Conservation (phyloP, 495 filamentous ascomycete genomes). For the Penicillium antarcticum region DNA sequence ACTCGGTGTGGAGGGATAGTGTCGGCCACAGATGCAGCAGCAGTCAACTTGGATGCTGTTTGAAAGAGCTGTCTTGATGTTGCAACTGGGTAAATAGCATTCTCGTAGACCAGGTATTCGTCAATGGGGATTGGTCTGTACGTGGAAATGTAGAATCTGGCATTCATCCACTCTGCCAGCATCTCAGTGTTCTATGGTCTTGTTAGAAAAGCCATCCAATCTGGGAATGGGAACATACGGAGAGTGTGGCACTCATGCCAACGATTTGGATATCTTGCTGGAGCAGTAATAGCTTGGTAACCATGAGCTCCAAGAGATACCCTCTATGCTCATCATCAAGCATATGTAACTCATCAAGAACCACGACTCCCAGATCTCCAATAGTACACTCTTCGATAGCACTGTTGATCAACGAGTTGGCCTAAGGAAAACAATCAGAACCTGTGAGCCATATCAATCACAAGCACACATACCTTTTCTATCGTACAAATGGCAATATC, state of each 20-base stretch:
- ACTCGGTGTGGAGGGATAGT: constrained; percentile 43
- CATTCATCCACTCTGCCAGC: constrained; percentile 69
- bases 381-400: constrained; percentile 72
- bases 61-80: constrained; percentile 62
- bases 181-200: constrained; percentile 58
- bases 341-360: constrained; percentile 83
- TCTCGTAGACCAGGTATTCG: constrained; percentile 74
- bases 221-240: constrained; percentile 41
- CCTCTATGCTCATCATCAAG: constrained; percentile 76
- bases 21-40: constrained; percentile 26
- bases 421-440: constrained; percentile 41
- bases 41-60: constrained; percentile 52
- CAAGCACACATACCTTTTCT: constrained; percentile 60
- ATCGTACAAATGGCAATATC: constrained; percentile 82
- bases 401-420: constrained; percentile 73
- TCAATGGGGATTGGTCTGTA: constrained; percentile 74
- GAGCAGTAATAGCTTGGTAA: constrained; percentile 70
- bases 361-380: constrained; percentile 61
- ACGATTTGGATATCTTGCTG: constrained; percentile 70
- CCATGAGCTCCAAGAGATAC: constrained; percentile 76
- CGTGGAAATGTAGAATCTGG: constrained; percentile 67
- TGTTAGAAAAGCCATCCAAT: constrained; percentile 13
- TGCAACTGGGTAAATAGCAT: constrained; percentile 62
- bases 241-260: constrained; percentile 80
- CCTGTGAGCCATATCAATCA: background rate